Evolutionary conservation across 1,139 yeast species (phyloP), one percentile per base, ranked within the genome.

Genomic region (Pichia sp.): DNA sequence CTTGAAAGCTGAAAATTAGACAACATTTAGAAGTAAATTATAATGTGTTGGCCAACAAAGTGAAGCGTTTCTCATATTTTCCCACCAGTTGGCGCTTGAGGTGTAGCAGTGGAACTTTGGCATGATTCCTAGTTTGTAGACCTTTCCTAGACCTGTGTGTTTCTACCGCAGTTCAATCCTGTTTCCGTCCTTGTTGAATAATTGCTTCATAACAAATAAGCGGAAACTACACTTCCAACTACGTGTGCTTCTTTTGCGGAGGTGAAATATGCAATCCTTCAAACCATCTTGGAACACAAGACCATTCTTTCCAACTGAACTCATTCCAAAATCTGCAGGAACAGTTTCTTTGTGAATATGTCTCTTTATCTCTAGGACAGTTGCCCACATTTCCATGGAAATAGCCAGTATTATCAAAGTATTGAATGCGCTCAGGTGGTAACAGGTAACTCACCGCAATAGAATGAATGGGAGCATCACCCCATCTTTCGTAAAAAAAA

Each of bases 401-500:
- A 66, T 87, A 87, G 3, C 95, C 95, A 33, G 87, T 76, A 55
- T 85, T 87, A 46, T 77, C 84, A 60, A 87, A 87, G 68, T 75
- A 85, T 62, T 86, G 95, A 43, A 87, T 68, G 57, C 83, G 74
- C 48, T 73, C 72, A 55, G 73, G 75, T 8, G 44, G 33, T 52
- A 85, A 64, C 61, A 87, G 73, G 47, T 84, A 68, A 0, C 95
- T 71, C 1, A 87, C 94, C 2, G 92, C 90, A 52, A 87, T 76
- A 3, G 95, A 81, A 65, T 87, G 96, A 28, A 87, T 78, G 5
- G 96, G 96, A 0, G 96, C 96, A 64, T 88, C 96, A 33, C 96
- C 96, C 97, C 97, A 88, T 61, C 96, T 72, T 63, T 88, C 96
- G 63, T 88, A 88, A 67, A 85, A 88, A 67, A 88, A 88, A 3